Evolutionary conservation across 495 filamentous ascomycete species (phyloP), one percentile per base, ranked within the genome.

Genomic region (Penicillium coffeae): DNA sequence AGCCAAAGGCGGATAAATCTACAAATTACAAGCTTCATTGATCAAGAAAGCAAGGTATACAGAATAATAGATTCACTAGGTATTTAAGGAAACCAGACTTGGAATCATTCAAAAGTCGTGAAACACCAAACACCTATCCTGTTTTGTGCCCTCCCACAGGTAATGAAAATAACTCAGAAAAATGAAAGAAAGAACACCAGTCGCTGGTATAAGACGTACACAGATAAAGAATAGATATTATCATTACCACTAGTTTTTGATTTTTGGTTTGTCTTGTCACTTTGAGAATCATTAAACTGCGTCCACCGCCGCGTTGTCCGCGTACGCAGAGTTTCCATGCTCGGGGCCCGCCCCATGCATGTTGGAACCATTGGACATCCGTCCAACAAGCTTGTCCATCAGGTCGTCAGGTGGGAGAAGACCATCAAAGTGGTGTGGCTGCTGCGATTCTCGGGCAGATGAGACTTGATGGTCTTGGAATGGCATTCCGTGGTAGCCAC

Each of bases 331-430:
- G 36, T 47, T 60, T 3, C 56, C 51, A 62, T 69, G 66, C 39
- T 70, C 68, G 38, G 62, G 66, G 45, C 66, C 68, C 25, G 62
- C 65, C 61, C 68, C 67, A 50, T 72, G 66, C 59, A 73, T 70
- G 46, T 53, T 52, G 19, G 62, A 51, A 38, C 62, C 68, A 27
- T 60, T 64, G 36, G 68, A 58, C 42, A 73, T 65, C 14, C 63
- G 64, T 20, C 70, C 64, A 27, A 73, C 68, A 16, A 72, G 42
- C 53, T 70, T 74, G 37, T 69, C 65, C 53, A 72, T 66, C 42
- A 74, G 56, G 45, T 73, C 69, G 14, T 73, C 71, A 1, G 63
- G 51, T n/a, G 66, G 57, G 49, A 70, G 39, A 8, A 72, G 47
- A 3, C 61, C 62, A 38, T 74, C 70, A 20, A 73, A 67, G 18